These are phyloP conservation scores for Aspergillus thermomutatus DNA, from an alignment of 2,329 filamentous ascomycete genomes.

Conservation along the genomic window DNA sequence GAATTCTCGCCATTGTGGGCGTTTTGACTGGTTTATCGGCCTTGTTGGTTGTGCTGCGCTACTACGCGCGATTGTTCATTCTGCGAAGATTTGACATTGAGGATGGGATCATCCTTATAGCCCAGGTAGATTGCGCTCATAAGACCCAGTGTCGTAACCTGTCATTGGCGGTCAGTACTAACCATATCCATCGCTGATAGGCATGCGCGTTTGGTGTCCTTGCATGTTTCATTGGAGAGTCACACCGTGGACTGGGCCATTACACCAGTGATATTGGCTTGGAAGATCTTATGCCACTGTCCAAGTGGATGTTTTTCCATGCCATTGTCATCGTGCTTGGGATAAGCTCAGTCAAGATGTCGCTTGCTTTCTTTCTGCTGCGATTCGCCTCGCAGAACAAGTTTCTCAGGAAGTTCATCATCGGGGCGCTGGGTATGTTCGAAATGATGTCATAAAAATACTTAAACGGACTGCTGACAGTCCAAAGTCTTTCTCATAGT, in stretches of 20 bases:
- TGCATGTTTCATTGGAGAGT: constrained; percentile 45
- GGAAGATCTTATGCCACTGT: constrained; percentile 32
- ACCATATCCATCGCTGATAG: constrained; percentile 6
- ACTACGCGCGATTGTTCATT: constrained; percentile 47
- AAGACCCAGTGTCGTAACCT: not conserved
- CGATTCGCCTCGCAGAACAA: constrained; percentile 38
- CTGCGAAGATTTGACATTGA: constrained; percentile 50
- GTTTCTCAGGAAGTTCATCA: constrained; percentile 31
- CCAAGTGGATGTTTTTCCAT: constrained; percentile 46
- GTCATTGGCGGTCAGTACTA: not conserved
- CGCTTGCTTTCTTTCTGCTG: constrained; percentile 39
- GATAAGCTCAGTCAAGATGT: constrained; percentile 42
- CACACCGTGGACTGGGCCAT: constrained; percentile 46
- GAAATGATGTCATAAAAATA: not conserved
- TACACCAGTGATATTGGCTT: constrained; percentile 39
- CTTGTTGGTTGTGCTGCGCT: constrained; percentile 39
- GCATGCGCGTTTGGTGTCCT: constrained; percentile 23
- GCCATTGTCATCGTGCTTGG: constrained; percentile 47
- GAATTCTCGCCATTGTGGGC: constrained; percentile 41
- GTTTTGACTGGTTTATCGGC: constrained; percentile 38
- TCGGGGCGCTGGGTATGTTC: constrained; percentile 30
- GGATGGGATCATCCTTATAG: constrained; percentile 46
- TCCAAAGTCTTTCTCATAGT: constrained; percentile 27
- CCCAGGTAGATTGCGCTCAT: constrained; percentile 38
- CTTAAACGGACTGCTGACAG: not conserved